Base-by-base conservation (phyloP, 2,329 filamentous ascomycete genomes). In the Metarhizium anisopliae region DNA sequence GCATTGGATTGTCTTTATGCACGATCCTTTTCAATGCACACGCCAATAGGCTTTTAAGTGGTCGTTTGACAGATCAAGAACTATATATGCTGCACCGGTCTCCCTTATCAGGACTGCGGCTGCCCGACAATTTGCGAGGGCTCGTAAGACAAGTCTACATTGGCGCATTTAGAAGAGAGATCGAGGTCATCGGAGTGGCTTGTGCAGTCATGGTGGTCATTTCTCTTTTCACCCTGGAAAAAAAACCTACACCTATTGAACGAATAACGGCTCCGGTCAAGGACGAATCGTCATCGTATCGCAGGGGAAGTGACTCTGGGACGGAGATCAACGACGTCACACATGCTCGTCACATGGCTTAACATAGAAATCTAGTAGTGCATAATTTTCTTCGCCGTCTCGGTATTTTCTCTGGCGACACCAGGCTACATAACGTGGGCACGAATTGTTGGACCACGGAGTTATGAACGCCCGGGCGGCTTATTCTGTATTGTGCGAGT, bases 11-110 rank as follows among this genome's bases (percentile, higher is more conserved):
- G 47, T 77, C 81, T 0, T 66, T 78, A 29, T 82, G 82, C 59
- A 83, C 79, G n/a, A 76, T 83, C 14, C 72, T 85, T 11, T 79
- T 83, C 66, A 81, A 82, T 62, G 61, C 66, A 36, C 70, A 72
- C 54, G 70, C 75, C 47, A 70, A 74, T 49, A 59, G 61, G 32
- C 64, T 71, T 40, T 67, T 81, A 11, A 62, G 66, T 13, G 59
- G 60, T 30, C 60, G 66, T 35, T 62, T 79, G 55, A 70, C 69
- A 11, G 54, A 64, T 3, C 58, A 63, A 11, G 70, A 78, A 54
- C 64, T 78, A n/a, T 65, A 67, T 8, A 66, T 68, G 13, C 67
- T 80, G 20, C 75, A 75, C 57, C 74, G 72, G 29, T 77, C 73
- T 30, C 76, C 75, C 0, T 67, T 74, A 0, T 69, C 72, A 25